Base-by-base conservation (phyloP, 768 basidiomycete species). In the Mycena alexandri region DNA sequence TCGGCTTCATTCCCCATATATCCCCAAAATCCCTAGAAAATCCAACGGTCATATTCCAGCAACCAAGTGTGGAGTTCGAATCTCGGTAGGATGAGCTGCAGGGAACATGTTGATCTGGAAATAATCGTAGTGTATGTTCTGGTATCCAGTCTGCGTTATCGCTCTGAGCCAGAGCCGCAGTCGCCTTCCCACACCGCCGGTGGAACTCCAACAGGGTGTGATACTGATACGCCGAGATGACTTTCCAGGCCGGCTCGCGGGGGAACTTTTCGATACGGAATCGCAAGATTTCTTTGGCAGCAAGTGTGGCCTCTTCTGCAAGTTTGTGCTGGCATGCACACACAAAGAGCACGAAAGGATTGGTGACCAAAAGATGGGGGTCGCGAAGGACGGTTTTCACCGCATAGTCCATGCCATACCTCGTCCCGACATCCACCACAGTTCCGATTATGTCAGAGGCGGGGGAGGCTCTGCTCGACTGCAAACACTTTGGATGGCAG, bases 401-500 rank as follows among this genome's bases (percentile, higher is more conserved):
- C 19, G 24, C 55, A 54, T 53, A 56, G 13, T 56, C 46, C 19
- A 64, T 29, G 36, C 47, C 22, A 21, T 64, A 64, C 42, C 55
- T 57, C n/a, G 29, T 29, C 8, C 47, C 54, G 19, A 56, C 54
- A 17, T 64, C 55, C 25, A 64, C 22, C 12, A 57, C 25, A 16
- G 46, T 16, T 3, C 14, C 47, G 43, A 57, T 12, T 7, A 57
- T 29, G 12, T 50, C 36, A 29, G 43, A 36, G 14, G 38, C 29
- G n/a, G 56, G 22, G 11, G 17, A 16, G 24, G 52, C 19, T 2
- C 21, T 47, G 44, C 25, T 14, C 19, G 46, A 50, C 29, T 57
- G 63, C 36, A 57, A 51, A 22, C 54, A 9, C 11, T 29, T 46
- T n/a, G 62, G 62, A 34, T 48, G 53, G 46, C 62, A 63, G 24